Base-by-base conservation (phyloP, 2,329 filamentous ascomycete genomes). In the Penicillium expansum region DNA sequence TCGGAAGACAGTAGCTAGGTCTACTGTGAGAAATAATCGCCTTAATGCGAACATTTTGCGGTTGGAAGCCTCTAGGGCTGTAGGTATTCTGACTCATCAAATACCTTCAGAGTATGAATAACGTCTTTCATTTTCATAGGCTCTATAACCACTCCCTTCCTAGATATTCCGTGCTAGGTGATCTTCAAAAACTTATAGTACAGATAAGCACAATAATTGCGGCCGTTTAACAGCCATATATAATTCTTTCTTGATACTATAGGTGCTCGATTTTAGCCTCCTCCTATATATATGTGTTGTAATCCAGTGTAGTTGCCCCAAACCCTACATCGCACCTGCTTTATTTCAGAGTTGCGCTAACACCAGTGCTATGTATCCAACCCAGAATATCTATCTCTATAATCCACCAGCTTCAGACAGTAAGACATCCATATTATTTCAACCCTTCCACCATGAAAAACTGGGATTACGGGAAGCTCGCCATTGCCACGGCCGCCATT, bases 401-500 rank as follows among this genome's bases (percentile, higher is more conserved):
- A 47, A 24, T 9, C 13, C 8, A 10, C 11, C 18, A 35, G 14
- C 14, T 10, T 30, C 14, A n/a, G 9, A 24, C 5, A 24, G 9
- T 5, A 35, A 35, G 9, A 13, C 14, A 24, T 35, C 5, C 14
- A 35, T 24, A 24, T 5, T 1, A 18, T 24, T 24, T 20, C 30
- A 33, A 13, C 13, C 8, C 30, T 22, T 51, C 27, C 37, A 51
- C 29, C 29, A 42, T 42, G 48, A 27, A 50, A 20, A 16, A 64
- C 35, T 62, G 63, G 67, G 61, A 49, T 30, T 62, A 61, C 22
- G 48, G 61, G 8, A 65, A 68, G 35, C 59, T 60, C 20, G 67
- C 69, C 1, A 66, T 71, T 44, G 71, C 68, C 13, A 69, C 66
- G 10, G 63, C 67, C 0, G 55, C 56, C n/a, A 61, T 71, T 13